Evolutionary conservation across 495 filamentous ascomycete species (phyloP).

Genomic region (Sporormia fimetaria): DNA sequence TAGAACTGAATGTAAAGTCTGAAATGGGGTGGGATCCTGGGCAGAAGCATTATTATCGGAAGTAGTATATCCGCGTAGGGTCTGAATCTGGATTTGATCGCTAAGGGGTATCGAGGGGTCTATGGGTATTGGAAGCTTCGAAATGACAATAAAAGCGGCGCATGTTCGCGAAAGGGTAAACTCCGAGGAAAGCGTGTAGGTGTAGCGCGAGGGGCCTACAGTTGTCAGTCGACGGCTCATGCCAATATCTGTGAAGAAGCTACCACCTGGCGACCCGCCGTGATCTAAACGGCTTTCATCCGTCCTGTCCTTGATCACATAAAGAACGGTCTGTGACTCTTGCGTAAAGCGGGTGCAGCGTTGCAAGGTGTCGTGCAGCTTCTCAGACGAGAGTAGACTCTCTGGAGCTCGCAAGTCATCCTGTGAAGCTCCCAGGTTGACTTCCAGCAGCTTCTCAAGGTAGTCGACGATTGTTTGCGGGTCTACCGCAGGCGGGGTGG

Average conservation of each 20-base stretch:
- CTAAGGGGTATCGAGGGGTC: slow-evolving; percentile 66
- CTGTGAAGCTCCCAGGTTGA: slow-evolving; percentile 73
- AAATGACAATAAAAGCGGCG: slow-evolving; percentile 70
- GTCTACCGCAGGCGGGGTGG: slow-evolving; percentile 40
- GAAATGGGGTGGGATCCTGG: slow-evolving; percentile 75
- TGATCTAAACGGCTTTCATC: slow-evolving; percentile 18
- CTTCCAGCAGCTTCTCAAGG: slow-evolving; percentile 62
- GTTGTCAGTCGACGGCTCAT: slow-evolving; percentile 33
- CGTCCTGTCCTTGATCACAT: slow-evolving; percentile 74
- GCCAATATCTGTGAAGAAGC: slow-evolving; percentile 8
- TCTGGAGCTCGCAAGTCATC: slow-evolving; percentile 67
- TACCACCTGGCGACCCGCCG: slow-evolving; percentile 4
- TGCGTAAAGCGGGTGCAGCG: slow-evolving; percentile 81
- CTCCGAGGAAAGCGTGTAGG: slow-evolving; percentile 69
- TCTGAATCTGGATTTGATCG: slow-evolving; percentile 81
- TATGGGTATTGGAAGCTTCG: slow-evolving; percentile 80
- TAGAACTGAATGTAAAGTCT: slow-evolving; percentile 76
- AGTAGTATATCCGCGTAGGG: slow-evolving; percentile 67
- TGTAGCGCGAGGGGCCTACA: slow-evolving; percentile 45
- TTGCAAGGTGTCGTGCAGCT: slow-evolving; percentile 65
- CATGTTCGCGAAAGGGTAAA: slow-evolving; percentile 68
- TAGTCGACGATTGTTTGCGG: slow-evolving; percentile 62
- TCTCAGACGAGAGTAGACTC: slow-evolving; percentile 65
- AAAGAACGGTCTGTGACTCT: slow-evolving; percentile 76
- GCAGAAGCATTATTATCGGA: slow-evolving; percentile 51